Conservation (phyloP, 495 filamentous ascomycete genomes). For the Xylaria longipes region DNA sequence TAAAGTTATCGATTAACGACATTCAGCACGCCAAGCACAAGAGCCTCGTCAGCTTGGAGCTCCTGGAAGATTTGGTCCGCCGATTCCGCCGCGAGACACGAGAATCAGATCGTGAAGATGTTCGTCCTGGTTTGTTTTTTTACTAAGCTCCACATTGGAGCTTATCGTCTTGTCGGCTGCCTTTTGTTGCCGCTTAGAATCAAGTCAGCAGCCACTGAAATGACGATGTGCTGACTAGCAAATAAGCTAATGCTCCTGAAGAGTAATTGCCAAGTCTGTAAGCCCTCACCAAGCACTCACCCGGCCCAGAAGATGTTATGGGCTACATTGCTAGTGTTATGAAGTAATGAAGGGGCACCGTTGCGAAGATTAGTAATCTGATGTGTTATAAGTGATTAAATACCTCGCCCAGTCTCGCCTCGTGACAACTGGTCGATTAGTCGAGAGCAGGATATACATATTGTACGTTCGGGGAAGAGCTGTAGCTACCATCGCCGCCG, state of each 20-base stretch:
- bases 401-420: not conserved
- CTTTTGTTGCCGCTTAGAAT: not conserved
- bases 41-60: not conserved
- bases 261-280: constrained; percentile 21
- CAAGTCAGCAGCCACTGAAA: constrained; percentile 15
- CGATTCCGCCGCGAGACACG: not conserved
- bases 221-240: constrained; percentile 20
- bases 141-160: constrained; percentile 1
- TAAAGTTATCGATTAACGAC: constrained; percentile 1
- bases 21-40: not conserved
- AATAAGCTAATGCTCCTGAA: not conserved
- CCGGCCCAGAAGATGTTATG: not conserved
- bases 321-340: not conserved
- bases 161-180: not conserved
- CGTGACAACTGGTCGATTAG: not conserved
- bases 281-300: not conserved
- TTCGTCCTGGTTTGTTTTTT: not conserved
- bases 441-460: not conserved
- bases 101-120: constrained; percentile 4
- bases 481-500: not conserved
- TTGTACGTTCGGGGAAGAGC: not conserved
- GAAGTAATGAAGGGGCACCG: not conserved
- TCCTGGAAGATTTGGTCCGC: not conserved
- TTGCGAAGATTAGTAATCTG: not conserved
- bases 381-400: not conserved